Evolutionary conservation across 139 green algal species (phyloP).

Genomic region (Trebouxia sp.): DNA sequence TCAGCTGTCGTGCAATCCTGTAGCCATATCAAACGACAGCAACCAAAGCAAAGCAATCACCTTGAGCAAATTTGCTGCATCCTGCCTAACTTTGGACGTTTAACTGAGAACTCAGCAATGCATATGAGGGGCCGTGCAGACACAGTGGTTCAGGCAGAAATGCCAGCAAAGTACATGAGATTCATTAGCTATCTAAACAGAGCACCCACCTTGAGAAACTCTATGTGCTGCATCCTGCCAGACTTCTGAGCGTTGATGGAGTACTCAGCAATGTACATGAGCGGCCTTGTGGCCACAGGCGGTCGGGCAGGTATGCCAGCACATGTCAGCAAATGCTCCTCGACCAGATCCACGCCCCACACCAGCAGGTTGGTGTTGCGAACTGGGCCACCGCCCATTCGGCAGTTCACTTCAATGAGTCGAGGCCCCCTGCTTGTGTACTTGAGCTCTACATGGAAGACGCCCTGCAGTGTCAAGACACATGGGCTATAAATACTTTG

Average conservation of each 20-base stretch:
- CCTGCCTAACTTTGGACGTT: too few relatives aligned
- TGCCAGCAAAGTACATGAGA: neutral
- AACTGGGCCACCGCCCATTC: constrained; percentile 91
- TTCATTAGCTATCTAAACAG: neutral
- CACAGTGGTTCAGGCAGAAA: neutral
- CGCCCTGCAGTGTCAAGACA: constrained; percentile 43
- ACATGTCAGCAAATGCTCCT: constrained; percentile 75
- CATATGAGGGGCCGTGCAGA: too few relatives aligned
- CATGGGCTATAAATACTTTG: neutral
- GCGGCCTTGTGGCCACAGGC: constrained; percentile 59
- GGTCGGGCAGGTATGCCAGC: constrained; percentile 83
- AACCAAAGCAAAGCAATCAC: too few relatives aligned
- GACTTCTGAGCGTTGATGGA: constrained; percentile 75
- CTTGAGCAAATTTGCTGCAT: too few relatives aligned
- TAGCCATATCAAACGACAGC: too few relatives aligned
- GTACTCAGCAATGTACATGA: constrained; percentile 81
- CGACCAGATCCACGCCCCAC: constrained; percentile 73
- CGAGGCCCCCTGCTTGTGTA: constrained; percentile 65
- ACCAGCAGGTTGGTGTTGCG: constrained; percentile 62
- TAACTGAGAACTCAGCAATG: too few relatives aligned
- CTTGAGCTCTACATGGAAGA: constrained; percentile 94
- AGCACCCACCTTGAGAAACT: constrained; percentile 49
- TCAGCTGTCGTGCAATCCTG: too few relatives aligned
- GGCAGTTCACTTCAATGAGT: constrained; percentile 78
- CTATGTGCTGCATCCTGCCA: constrained; percentile 51